A percentile compares a stretch with the other conserved stretches of the same genome.
phyloP scores from a whole-genome alignment of 2,329 filamentous ascomycete genomes.

The Aureobasidium mangrovei region DNA sequence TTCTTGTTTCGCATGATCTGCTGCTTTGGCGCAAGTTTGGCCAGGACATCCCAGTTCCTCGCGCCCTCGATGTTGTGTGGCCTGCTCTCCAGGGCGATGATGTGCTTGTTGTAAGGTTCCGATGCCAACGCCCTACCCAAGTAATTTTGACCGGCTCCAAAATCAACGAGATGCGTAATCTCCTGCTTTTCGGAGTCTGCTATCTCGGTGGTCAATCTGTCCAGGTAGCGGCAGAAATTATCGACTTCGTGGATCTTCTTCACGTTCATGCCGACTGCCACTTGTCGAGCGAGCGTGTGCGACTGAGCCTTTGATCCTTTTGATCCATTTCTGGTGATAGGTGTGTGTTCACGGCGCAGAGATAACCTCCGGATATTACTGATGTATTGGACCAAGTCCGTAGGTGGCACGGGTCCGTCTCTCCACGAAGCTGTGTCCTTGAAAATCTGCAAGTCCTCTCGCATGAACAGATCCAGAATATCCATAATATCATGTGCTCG shows the following conservation, averaged over 20 bases:
- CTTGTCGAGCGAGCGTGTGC: conserved; percentile 51
- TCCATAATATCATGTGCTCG: conserved; percentile 60
- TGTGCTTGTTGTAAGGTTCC: conserved; percentile 73
- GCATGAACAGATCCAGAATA: conserved; percentile 71
- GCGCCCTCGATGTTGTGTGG: conserved; percentile 81
- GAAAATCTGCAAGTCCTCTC: conserved; percentile 56
- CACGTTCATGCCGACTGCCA: conserved; percentile 84
- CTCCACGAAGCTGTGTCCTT: conserved; percentile 31
- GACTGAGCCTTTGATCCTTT: conserved; percentile 1
- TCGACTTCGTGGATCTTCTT: conserved; percentile 94
- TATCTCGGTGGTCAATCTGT: conserved; percentile 53
- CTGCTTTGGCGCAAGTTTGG: conserved; percentile 64
- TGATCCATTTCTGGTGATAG: conserved; percentile 18
- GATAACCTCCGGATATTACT: conserved; percentile 60
- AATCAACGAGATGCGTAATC: conserved; percentile 86
- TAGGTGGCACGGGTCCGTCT: conserved; percentile 38
- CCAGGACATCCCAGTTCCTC: conserved; percentile 72
- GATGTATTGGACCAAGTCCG: conserved; percentile 61
- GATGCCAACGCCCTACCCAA: conserved; percentile 80
- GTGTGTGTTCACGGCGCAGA: conserved; percentile 52
- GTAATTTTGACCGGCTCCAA: conserved; percentile 95
- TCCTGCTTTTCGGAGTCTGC: conserved; percentile 32
- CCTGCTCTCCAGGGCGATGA: conserved; percentile 84
- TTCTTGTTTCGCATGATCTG: conserved; percentile 78
- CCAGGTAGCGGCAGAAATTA: conserved; percentile 80